phyloP scores from a whole-genome alignment of 108 stramenopile species.

The Nitzschia putrida region DNA sequence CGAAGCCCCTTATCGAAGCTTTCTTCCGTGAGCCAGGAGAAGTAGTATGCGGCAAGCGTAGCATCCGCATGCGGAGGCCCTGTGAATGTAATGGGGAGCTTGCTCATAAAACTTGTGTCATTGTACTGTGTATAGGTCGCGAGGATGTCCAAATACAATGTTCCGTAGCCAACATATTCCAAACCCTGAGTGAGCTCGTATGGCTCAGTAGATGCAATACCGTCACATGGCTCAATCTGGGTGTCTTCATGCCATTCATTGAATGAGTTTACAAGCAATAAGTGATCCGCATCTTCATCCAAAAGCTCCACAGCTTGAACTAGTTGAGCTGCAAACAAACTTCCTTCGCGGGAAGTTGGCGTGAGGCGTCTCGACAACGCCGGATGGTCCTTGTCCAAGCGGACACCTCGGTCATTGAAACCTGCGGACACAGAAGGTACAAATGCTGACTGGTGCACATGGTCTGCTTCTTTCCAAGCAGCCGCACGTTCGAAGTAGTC shows the following conservation, averaged over 20 bases:
- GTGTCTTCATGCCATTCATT: slow-evolving; percentile 50
- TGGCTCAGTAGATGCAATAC: slow-evolving; percentile 1
- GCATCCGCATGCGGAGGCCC: too few relatives aligned
- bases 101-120: not conserved
- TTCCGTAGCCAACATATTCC: slow-evolving; percentile 34
- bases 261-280: slow-evolving; percentile 36
- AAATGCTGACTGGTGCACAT: slow-evolving; percentile 9
- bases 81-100: slow-evolving; percentile 1
- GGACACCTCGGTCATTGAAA: slow-evolving; percentile 35
- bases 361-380: slow-evolving; percentile 27
- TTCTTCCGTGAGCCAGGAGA: slow-evolving; percentile 1
- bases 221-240: slow-evolving; percentile 34
- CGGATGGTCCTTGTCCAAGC: slow-evolving; percentile 18
- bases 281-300: slow-evolving; percentile 14
- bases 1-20: not conserved
- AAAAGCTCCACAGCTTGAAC: slow-evolving; percentile 12
- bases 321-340: slow-evolving; percentile 26
- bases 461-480: slow-evolving; percentile 34
- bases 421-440: slow-evolving; percentile 44
- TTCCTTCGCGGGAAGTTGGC: slow-evolving; percentile 5
- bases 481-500: slow-evolving; percentile 15
- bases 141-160: slow-evolving; percentile 36
- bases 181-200: slow-evolving; percentile 18
- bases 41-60: not conserved
- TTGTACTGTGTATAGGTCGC: slow-evolving; percentile 11